Percentiles rank a stretch among this genome's conserved stretches.
These are phyloP conservation scores for Chytriomyces hyalinus DNA, from an alignment of 192 early-diverging fungal species.

Conservation along the genomic window DNA sequence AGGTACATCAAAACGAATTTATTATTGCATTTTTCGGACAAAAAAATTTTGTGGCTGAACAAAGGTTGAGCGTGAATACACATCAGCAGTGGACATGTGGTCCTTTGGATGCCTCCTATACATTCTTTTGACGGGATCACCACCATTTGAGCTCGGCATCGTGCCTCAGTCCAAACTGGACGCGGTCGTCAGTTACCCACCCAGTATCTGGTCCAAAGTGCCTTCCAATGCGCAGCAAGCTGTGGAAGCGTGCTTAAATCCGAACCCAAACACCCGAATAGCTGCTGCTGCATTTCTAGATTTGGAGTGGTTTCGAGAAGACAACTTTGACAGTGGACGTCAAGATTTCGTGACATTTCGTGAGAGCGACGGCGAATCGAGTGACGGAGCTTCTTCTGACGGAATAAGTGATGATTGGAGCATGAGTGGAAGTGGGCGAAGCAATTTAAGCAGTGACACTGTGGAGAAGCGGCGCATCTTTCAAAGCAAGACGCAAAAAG, in stretches of 20 bases:
- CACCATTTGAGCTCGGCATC: slow-evolving; percentile 56
- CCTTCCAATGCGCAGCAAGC: slow-evolving; percentile 59
- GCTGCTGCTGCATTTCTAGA: slow-evolving; percentile 41
- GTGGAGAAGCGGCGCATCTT: no score
- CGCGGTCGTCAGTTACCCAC: slow-evolving; percentile 80
- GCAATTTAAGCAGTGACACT: no score
- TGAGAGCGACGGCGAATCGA: not conserved
- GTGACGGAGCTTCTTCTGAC: not conserved
- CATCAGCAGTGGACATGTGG: slow-evolving; percentile 48
- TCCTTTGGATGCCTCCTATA: slow-evolving; percentile 67
- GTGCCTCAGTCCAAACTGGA: slow-evolving; percentile 71
- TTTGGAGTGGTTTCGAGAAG: slow-evolving; percentile 42
- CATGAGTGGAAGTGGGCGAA: no score
- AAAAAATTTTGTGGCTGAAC: no score
- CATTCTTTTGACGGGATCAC: slow-evolving; percentile 56
- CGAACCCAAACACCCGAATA: slow-evolving; percentile 44
- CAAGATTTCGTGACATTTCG: not conserved
- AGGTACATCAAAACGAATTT: no score
- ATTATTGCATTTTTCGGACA: no score
- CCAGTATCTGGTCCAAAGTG: slow-evolving; percentile 94
- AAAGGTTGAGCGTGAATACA: slow-evolving; percentile 2
- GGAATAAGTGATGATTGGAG: no score
- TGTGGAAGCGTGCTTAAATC: slow-evolving; percentile 50
- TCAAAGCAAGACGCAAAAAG: no score
- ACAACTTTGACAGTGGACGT: not conserved